Conservation (phyloP, 78 protist species). For the slime mould (Dictyostelium discoideum) region DNA sequence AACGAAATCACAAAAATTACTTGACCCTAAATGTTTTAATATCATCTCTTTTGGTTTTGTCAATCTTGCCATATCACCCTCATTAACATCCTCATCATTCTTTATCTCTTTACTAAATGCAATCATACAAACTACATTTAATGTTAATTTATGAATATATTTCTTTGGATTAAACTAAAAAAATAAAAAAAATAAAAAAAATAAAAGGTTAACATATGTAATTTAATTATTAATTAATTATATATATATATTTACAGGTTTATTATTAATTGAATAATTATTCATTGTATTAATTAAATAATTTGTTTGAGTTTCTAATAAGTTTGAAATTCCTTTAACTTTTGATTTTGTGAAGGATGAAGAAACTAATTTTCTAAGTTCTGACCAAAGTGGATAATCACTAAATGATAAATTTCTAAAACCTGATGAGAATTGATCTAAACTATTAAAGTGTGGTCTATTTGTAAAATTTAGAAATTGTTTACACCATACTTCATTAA, state of each 20-base stretch:
- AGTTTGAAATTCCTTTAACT: not conserved
- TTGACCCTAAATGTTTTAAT: not conserved
- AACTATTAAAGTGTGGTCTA: slow-evolving; percentile 8
- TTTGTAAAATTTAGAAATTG: slow-evolving; percentile 21
- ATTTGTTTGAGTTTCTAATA: slow-evolving; percentile 8
- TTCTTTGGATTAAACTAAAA: slow-evolving; percentile 26
- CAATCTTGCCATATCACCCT: not conserved
- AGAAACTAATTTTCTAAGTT: slow-evolving; percentile 6
- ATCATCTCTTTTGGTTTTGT: not conserved
- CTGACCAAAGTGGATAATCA: slow-evolving; percentile 19
- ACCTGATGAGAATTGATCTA: not conserved
- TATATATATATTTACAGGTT: slow-evolving; percentile 58
- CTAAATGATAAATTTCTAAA: slow-evolving; percentile 15
- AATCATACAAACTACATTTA: slow-evolving; percentile 23
- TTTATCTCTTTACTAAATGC: slow-evolving; percentile 10
- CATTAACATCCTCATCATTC: slow-evolving; percentile 14
- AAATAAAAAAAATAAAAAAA: not conserved
- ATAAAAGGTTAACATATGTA: not conserved
- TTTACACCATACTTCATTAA: slow-evolving; percentile 11
- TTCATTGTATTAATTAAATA: slow-evolving; percentile 16
- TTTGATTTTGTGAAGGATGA: slow-evolving; percentile 43
- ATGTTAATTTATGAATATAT: slow-evolving; percentile 27
- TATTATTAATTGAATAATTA: not conserved
- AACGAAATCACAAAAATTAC: not conserved
- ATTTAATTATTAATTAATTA: too few species aligned